phyloP scores from a whole-genome alignment of 305 asterid genomes.

The Euphrasia arctica region DNA sequence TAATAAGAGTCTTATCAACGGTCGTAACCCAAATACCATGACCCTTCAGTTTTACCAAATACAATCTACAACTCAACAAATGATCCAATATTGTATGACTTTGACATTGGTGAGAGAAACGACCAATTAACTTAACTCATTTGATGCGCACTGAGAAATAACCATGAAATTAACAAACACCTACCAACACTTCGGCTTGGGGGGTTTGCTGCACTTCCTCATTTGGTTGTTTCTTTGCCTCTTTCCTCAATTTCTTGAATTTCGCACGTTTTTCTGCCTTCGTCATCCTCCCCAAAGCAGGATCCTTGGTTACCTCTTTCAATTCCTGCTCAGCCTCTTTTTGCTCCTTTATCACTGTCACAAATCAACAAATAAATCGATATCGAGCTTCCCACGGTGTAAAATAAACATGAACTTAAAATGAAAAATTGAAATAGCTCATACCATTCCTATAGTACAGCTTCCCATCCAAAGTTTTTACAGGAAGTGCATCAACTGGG shows the following conservation, averaged over 20 bases:
- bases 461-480: slow-evolving; percentile 66
- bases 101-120: not conserved
- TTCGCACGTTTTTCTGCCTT: slow-evolving; percentile 79
- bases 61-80: not conserved
- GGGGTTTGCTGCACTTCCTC: slow-evolving; percentile 61
- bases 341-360: slow-evolving; percentile 42
- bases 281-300: slow-evolving; percentile 46
- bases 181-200: slow-evolving; percentile 81
- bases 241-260: slow-evolving; percentile 69
- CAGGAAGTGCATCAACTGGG: slow-evolving; percentile 91
- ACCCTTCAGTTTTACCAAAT: not conserved
- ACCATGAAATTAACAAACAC: slow-evolving; percentile 10
- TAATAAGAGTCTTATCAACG: not conserved
- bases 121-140: not conserved
- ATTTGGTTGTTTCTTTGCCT: slow-evolving; percentile 74
- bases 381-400: slow-evolving; percentile 5
- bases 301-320: slow-evolving; percentile 38
- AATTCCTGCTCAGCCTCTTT: slow-evolving; percentile 43
- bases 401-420: not conserved
- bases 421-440: not conserved
- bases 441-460: slow-evolving; percentile 67
- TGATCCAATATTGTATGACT: not conserved
- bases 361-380: slow-evolving; percentile 5
- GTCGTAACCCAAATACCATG: not conserved
- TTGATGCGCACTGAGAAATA: slow-evolving; percentile 19